Evolutionary conservation across 305 asterid species (phyloP), one percentile per base, ranked within the genome.

Genomic region (Salvia sclarea): DNA sequence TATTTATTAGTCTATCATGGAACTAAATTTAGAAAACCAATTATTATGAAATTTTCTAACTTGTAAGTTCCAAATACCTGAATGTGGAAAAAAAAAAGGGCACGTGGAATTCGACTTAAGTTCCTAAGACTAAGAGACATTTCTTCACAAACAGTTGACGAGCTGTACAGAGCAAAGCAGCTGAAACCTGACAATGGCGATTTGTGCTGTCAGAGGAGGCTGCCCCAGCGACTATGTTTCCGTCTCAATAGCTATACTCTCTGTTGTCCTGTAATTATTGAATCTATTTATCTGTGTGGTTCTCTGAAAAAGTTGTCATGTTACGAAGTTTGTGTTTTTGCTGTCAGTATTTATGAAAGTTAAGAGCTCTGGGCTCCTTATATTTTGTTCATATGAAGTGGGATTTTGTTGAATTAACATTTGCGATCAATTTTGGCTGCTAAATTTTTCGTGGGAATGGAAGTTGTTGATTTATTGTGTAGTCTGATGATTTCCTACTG

Each of bases 221-320:
- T 90, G 95, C 74, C 88, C 92, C 58, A 88, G 88, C 69, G 97
- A 88, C 75, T 90, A 86, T 58, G 80, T 81, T 24, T 86, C 96
- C 44, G 16, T 88, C 66, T 83, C 95, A 64, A 75, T 86, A 78
- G 79, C 97, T 13, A 31, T 81, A 35, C 48, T 84, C 61, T 86
- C 90, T 21, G 59, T 86, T 16, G 57, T 85, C 71, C 64, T 83
- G 97, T 90, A 81, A 75, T 70, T 71, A 68, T 61, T 59, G 21
- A 20, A 60, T 7, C 64, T 60, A 14, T 60, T 38, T 8, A 3
- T 48, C 35, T 40, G 25, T 49, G 9, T 14, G 12, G 3, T 70
- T 64, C 48, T 71, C 7, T 30, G 2, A 9, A 47, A 64, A 43
- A 3, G 31, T 33, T 6, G 31, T 13, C 47, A 16, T 16, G 25